Evolutionary conservation across 306 rosid species (phyloP), one percentile per base, ranked within the genome.

Genomic region (Hippophae gyantsensis): DNA sequence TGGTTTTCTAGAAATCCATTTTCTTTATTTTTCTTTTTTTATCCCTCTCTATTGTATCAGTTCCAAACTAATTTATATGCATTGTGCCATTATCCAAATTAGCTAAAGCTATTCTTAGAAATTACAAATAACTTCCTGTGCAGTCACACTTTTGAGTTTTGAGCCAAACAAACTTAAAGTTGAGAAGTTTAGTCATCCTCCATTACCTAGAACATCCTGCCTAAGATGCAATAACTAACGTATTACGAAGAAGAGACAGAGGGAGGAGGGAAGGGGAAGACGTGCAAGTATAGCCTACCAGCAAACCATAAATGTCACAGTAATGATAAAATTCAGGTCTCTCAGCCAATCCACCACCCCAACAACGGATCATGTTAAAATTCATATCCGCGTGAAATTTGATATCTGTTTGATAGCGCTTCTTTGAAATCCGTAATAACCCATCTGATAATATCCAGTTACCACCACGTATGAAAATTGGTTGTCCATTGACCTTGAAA

Each of bases 391-490:
- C 96, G 58, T 90, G 98, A 62, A 90, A 90, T 66, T 87, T 90
- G 68, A 90, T 81, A 70, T 90, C 96, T 44, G 96, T 78, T 50
- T 70, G 70, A 70, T 90, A 90, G 61, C 98, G 92, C 76, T 85
- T 78, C 76, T 79, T 79, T 6, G 96, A 87, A 74, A 90, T 86
- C 46, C 95, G 84, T 55, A 90, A 80, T 56, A 90, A 81, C 63
- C 95, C 98, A 79, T 90, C 98, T 66, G 98, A 87, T 70, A 90
- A 81, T 82, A 90, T 90, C 98, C 96, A 90, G 74, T 90, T 90
- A 64, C 92, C 92, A 54, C 98, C 97, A 67, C 89, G 88, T 51
- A 90, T 85, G 67, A 90, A 90, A 68, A 90, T 69, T 26, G 83
- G 96, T 55, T 85, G 84, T 41, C 98, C 98, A 42, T 90, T 90